Evolutionary conservation across 2,329 filamentous ascomycete genomes (phyloP).

Genomic region (Trichoderma citrinoviride): DNA sequence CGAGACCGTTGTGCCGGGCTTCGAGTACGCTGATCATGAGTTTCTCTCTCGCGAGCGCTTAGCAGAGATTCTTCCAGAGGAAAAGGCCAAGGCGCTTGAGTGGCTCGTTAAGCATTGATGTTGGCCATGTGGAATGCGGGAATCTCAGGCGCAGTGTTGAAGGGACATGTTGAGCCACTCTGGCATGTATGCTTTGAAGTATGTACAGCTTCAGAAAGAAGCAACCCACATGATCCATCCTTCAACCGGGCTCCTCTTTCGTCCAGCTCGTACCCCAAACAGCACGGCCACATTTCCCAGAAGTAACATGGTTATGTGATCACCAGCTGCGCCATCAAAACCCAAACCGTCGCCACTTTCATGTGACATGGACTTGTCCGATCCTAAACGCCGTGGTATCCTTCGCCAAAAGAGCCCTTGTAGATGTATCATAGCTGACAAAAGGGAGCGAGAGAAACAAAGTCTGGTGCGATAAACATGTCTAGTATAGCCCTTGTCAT

Average conservation of each 20-base stretch:
- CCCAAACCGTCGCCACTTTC: background rate
- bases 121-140: background rate
- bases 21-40: constrained; percentile 65
- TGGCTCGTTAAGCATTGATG: constrained; percentile 40
- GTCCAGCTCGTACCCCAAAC: background rate
- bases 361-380: background rate
- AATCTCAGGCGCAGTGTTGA: background rate
- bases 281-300: no score
- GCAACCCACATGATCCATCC: background rate
- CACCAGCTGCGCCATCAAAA: background rate
- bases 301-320: background rate
- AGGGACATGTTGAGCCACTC: background rate
- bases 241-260: background rate
- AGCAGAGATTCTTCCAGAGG: constrained; percentile 49
- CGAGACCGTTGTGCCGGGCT: constrained; percentile 66
- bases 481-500: background rate
- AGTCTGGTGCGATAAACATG: no score
- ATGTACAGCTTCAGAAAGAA: background rate
- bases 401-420: background rate
- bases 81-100: constrained; percentile 48
- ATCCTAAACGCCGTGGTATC: background rate
- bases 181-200: background rate
- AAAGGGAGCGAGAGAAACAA: background rate
- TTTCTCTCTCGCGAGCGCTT: constrained; percentile 56
- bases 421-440: no score